A percentile compares a stretch with the other conserved stretches of the same genome.
Evolutionary conservation across 2,329 filamentous ascomycete genomes (phyloP).

Genomic region (Didymella keratinophila): DNA sequence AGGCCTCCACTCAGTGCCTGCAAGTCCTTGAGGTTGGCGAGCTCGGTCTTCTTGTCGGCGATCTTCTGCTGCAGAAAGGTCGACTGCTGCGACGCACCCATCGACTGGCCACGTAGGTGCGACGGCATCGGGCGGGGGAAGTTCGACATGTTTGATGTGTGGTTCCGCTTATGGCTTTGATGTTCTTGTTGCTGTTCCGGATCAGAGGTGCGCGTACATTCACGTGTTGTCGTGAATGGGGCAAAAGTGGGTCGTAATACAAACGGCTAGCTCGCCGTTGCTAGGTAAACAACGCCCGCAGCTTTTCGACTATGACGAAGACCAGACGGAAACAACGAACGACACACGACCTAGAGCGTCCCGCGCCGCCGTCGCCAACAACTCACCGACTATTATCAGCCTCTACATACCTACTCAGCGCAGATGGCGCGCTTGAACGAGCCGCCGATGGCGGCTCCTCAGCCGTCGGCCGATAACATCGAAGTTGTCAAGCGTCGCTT

Average conservation of each 20-base stretch:
- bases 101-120: conserved; percentile 65
- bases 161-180: neutral
- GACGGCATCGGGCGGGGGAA: conserved; percentile 61
- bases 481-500: conserved; percentile 77
- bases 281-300: conserved; percentile 45
- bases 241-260: conserved; percentile 13
- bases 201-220: conserved; percentile 26
- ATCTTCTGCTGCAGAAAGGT: conserved; percentile 77
- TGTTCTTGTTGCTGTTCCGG: neutral
- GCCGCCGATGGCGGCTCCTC: conserved; percentile 57
- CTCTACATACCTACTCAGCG: conserved; percentile 50
- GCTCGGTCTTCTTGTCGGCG: conserved; percentile 83
- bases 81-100: conserved; percentile 64
- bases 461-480: conserved; percentile 68
- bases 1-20: conserved; percentile 80
- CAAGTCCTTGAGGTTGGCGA: conserved; percentile 79
- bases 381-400: conserved; percentile 39
- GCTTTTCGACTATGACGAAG: conserved; percentile 35
- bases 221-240: conserved; percentile 30
- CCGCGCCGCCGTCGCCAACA: conserved; percentile 23
- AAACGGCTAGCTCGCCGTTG: conserved; percentile 35
- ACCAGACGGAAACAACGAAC: conserved; percentile 45
- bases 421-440: conserved; percentile 85
- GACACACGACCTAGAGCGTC: conserved; percentile 23
- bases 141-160: conserved; percentile 47